Evolutionary conservation across 2,329 filamentous ascomycete genomes (phyloP).

Genomic region (Dactylellina parvicollis): DNA sequence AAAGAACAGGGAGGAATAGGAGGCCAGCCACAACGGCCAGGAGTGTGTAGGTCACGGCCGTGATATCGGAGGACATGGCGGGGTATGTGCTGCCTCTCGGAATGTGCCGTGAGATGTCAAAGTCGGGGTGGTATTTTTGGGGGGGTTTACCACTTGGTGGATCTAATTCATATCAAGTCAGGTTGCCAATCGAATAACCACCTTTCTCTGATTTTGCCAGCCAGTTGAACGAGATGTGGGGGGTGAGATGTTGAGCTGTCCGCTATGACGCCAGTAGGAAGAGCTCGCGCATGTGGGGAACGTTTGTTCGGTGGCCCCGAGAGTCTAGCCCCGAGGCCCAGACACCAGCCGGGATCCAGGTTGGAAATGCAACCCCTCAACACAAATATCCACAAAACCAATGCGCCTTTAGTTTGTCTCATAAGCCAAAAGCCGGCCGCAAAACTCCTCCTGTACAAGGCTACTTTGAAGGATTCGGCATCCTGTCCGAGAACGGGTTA

Average conservation of each 20-base stretch:
- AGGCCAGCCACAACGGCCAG: conserved; percentile 74
- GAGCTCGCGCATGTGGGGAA: conserved; percentile 9
- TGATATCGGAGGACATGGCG: conserved; percentile 49
- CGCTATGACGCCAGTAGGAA: conserved; percentile 33
- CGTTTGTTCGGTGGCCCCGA: conserved; percentile 5
- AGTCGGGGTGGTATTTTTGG: background rate
- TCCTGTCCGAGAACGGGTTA: no score
- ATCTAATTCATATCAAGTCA: background rate
- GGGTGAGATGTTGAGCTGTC: background rate
- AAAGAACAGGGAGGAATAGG: conserved; percentile 75
- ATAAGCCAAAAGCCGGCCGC: no score
- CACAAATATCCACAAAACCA: conserved; percentile 17
- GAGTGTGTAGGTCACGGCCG: conserved; percentile 68
- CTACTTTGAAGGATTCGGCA: no score
- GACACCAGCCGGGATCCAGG: conserved; percentile 29
- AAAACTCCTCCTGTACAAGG: no score
- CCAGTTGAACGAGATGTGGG: background rate
- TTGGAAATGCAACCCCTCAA: conserved; percentile 40
- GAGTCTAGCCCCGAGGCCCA: background rate
- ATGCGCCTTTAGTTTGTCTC: no score
- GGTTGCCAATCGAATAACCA: background rate
- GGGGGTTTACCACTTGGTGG: background rate
- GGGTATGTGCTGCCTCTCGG: conserved; percentile 5
- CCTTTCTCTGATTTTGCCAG: background rate
- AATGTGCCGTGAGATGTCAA: conserved; percentile 3